Evolutionary conservation across 371 early-diverging fungal species (phyloP), one percentile per base, ranked within the genome.

Genomic region (Gilbertella persicaria): DNA sequence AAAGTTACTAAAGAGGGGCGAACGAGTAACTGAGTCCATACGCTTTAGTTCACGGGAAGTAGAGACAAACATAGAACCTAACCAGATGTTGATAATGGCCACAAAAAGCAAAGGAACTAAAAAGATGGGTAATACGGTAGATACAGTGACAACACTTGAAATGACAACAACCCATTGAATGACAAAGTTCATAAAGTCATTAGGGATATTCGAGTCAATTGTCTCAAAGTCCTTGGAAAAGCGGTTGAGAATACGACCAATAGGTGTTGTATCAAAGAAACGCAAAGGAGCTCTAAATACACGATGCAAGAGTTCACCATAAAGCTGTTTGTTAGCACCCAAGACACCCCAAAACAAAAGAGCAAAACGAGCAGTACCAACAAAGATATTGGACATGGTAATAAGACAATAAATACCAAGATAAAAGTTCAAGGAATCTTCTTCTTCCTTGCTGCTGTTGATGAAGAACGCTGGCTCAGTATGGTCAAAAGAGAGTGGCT

Each of bases 21-120:
- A 87, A 14, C 86, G 81, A 2, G 84, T 73, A 8, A 91, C 76
- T 4, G 90, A 85, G 43, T 92, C 91, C 51, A 93, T 71, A 2
- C 95, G 84, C 67, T 89, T 90, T 20, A 93, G 66, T 56, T 94
- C 91, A 25, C 93, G 81, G 0, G 87, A 85, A 0, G 88, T 71
- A 10, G 71, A 61, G 20, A 91, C 74, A 64, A 91, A 95, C 60
- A 78, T 81, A 3, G 67, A 46, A 19, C 83, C 83, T 12, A 87
- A 56, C 45, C 71, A 45, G 23, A 73, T 37, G 58, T 85, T 88
- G 0, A 80, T 48, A 1, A 55, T 52, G 1, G 78, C 74, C 8
- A 85, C 58, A 5, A 76, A 36, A 24, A 72, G 2, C 54, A 78
- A 64, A 1, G 80, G 80, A 0, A 73, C 12, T 8, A 63, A 33